Conservation (phyloP, 768 basidiomycete genomes). For the Sporobolomyces roseus region DNA sequence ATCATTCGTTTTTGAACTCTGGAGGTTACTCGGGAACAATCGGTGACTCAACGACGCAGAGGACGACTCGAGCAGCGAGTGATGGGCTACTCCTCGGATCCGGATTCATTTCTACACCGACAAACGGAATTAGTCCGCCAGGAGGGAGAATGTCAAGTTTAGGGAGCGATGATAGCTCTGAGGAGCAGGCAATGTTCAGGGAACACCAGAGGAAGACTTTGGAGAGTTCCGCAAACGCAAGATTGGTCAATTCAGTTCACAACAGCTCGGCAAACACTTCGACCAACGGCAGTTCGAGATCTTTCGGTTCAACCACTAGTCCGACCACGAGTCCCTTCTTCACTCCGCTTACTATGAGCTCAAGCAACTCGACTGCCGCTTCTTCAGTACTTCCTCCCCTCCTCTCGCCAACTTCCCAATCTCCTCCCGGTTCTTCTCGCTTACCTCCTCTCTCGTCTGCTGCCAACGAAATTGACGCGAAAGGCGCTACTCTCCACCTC, state of each 20-base stretch:
- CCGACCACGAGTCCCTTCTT: conserved; percentile 26
- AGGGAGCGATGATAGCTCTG: conserved; percentile 18
- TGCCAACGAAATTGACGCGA: not conserved
- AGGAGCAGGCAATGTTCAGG: conserved; percentile 36
- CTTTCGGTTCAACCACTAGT: conserved; percentile 15
- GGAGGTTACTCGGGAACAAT: not conserved
- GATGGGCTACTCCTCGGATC: conserved; percentile 27
- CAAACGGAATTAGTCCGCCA: conserved; percentile 12
- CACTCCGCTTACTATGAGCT: conserved; percentile 19
- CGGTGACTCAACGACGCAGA: conserved; percentile 6
- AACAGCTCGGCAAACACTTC: not conserved
- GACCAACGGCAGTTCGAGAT: not conserved
- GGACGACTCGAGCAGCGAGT: conserved; percentile 29
- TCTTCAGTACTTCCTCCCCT: conserved; percentile 13
- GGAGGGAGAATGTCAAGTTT: conserved; percentile 17
- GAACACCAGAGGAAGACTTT: conserved; percentile 35
- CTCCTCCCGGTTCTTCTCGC: not conserved
- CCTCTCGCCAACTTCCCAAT: conserved; percentile 15
- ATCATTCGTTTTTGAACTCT: not conserved
- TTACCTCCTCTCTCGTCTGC: conserved; percentile 1
- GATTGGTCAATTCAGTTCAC: conserved; percentile 12
- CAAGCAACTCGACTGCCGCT: conserved; percentile 19
- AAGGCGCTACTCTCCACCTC: conserved; percentile 50
- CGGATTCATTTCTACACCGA: conserved; percentile 13
- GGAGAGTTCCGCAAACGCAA: conserved; percentile 26